Conservation (phyloP, 2,329 filamentous ascomycete species). For the Gnomoniopsis smithogilvyi region DNA sequence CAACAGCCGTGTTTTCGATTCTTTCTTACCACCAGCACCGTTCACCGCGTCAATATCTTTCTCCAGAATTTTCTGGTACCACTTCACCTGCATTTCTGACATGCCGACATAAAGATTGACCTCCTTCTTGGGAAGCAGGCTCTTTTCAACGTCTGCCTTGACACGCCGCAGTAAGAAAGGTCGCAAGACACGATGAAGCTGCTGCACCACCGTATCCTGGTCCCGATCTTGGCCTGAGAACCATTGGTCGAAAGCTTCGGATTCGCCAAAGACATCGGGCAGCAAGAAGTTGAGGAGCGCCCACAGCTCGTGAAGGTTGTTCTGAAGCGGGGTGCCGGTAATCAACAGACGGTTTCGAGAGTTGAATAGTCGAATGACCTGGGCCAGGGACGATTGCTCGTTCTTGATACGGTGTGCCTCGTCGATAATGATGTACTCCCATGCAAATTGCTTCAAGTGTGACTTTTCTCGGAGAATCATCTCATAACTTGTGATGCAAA, state of each 20-base stretch:
- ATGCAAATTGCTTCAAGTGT: slow-evolving; percentile 94
- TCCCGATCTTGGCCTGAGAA: slow-evolving; percentile 88
- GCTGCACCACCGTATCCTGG: slow-evolving; percentile 93
- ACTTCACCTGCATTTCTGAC: slow-evolving; percentile 98
- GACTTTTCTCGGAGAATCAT: slow-evolving; percentile 97
- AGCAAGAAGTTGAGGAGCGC: slow-evolving; percentile 94
- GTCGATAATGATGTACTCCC: slow-evolving; percentile 99
- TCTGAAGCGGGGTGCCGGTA: slow-evolving; percentile 93
- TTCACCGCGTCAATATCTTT: slow-evolving; percentile 99
- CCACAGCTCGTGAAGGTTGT: slow-evolving; percentile 98
- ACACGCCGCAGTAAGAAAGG: slow-evolving; percentile 94
- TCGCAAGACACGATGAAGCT: slow-evolving; percentile 86
- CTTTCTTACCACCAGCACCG: slow-evolving; percentile 89
- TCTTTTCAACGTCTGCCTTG: slow-evolving; percentile 98
- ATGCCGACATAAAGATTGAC: slow-evolving; percentile 96
- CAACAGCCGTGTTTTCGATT: slow-evolving; percentile 93
- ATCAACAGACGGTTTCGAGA: slow-evolving; percentile 94
- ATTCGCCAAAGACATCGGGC: slow-evolving; percentile 96
- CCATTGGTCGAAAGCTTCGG: slow-evolving; percentile 97
- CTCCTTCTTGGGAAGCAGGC: slow-evolving; percentile 93
- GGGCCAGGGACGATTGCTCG: slow-evolving; percentile 92
- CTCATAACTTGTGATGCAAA: slow-evolving; percentile 97
- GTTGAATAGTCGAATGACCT: slow-evolving; percentile 94
- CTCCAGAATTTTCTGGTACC: slow-evolving; percentile 98
- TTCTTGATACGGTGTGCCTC: slow-evolving; percentile 99